These are phyloP conservation scores for Thalassiosira sp. DNA, from an alignment of 352 stramenopile species.

Conservation along the genomic window DNA sequence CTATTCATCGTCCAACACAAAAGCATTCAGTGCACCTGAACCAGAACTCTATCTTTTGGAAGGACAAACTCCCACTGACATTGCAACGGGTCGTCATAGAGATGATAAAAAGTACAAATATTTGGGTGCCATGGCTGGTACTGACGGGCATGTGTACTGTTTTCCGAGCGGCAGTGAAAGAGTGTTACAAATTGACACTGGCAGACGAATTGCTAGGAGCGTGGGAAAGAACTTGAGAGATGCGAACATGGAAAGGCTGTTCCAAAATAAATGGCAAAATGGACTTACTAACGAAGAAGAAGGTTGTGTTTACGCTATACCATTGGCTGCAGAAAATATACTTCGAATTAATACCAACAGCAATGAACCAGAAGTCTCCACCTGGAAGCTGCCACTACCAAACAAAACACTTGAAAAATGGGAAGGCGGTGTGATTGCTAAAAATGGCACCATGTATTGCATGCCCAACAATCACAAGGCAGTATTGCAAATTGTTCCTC, in stretches of 20 bases:
- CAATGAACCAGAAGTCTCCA: conserved; percentile 57
- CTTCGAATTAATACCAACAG: conserved; percentile 59
- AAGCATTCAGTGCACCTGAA: conserved; percentile 18
- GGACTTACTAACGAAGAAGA: conserved; percentile 63
- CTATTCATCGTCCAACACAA: conserved; percentile 21
- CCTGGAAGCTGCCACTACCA: conserved; percentile 53
- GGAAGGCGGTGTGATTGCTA: conserved; percentile 75
- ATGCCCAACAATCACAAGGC: conserved; percentile 76
- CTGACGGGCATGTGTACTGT: conserved; percentile 75
- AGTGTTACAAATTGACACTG: conserved; percentile 70
- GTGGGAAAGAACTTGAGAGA: conserved; percentile 71
- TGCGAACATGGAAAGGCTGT: conserved; percentile 57
- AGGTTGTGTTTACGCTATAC: conserved; percentile 78
- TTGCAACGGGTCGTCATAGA: conserved; percentile 72
- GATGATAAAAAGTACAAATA: conserved; percentile 83
- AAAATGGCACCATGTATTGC: conserved; percentile 78
- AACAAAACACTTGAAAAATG: conserved; percentile 71
- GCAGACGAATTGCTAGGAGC: conserved; percentile 48
- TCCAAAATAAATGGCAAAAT: conserved; percentile 84
- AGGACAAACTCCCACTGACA: conserved; percentile 44
- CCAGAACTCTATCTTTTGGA: conserved; percentile 52
- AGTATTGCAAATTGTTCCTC: conserved; percentile 65
- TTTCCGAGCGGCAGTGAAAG: conserved; percentile 74
- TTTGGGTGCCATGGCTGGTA: conserved; percentile 71
- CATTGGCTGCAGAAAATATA: conserved; percentile 66